phyloP scores from a whole-genome alignment of 2,329 filamentous ascomycete genomes.

The Alternaria burnsii region DNA sequence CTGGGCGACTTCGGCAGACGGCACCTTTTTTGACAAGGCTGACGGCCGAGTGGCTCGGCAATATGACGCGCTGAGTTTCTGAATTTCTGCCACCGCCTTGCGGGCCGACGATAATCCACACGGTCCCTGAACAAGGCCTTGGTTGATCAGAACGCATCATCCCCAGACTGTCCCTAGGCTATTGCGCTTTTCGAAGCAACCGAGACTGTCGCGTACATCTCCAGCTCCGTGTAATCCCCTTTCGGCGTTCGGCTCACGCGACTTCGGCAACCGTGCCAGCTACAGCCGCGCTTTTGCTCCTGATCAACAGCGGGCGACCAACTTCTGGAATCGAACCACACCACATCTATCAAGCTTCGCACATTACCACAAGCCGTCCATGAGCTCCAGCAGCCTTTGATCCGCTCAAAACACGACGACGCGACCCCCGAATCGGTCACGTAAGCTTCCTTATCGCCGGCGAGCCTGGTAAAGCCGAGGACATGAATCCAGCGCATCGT shows the following conservation, averaged over 20 bases:
- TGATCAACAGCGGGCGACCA: conserved; percentile 32
- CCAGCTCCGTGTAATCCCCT: conserved; percentile 18
- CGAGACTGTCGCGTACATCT: conserved; percentile 26
- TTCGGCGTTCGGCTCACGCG: conserved; percentile 25
- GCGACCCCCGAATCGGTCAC: conserved; percentile 23
- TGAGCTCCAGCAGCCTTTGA: conserved; percentile 28
- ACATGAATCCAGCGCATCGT: conserved; percentile 53
- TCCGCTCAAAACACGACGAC: conserved; percentile 20
- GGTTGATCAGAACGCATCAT: conserved; percentile 28
- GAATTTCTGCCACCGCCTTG: conserved; percentile 24
- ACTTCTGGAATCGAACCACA: conserved; percentile 24
- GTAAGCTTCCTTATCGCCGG: conserved; percentile 37
- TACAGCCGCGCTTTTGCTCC: conserved; percentile 36
- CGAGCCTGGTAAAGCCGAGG: conserved; percentile 40
- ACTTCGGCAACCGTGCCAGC: conserved; percentile 25
- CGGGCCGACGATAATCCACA: conserved; percentile 12
- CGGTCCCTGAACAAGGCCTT: conserved; percentile 24
- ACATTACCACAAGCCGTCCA: conserved; percentile 24
- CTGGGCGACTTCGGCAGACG: background rate
- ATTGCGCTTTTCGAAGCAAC: conserved; percentile 27
- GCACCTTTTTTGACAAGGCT: background rate
- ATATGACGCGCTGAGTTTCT: conserved; percentile 20
- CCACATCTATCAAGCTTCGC: conserved; percentile 18
- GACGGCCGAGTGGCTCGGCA: conserved; percentile 1
- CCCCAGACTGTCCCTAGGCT: conserved; percentile 9